Conservation (phyloP, 352 stramenopile species). For the Phytopythium mirpurense region DNA sequence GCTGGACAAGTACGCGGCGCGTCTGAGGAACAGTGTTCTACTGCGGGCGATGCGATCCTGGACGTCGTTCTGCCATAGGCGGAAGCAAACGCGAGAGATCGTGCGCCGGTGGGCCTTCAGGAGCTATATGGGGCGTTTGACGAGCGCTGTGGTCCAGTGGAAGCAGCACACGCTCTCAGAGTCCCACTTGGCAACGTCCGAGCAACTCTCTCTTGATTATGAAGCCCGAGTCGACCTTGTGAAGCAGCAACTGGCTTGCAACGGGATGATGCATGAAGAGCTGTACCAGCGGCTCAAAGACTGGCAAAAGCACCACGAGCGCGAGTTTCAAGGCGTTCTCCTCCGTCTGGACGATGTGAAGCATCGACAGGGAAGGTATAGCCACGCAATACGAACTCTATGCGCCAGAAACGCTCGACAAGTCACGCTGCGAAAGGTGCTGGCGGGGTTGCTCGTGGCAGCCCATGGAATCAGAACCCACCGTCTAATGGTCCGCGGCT, state of each 20-base stretch:
- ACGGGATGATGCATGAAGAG: slow-evolving; percentile 4
- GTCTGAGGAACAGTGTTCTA: slow-evolving; percentile 18
- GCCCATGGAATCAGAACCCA: neutral
- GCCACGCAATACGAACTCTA: neutral
- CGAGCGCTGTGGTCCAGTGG: neutral
- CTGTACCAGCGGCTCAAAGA: neutral
- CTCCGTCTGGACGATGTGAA: neutral
- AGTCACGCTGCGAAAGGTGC: neutral
- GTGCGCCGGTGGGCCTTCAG: slow-evolving; percentile 14
- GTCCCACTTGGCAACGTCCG: neutral
- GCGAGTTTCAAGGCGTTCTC: neutral
- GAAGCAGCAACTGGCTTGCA: neutral
- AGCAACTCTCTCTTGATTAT: neutral
- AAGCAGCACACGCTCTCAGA: neutral
- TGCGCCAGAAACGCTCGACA: neutral
- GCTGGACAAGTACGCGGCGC: slow-evolving; percentile 14
- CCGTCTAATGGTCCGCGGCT: neutral
- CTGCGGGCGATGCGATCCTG: slow-evolving; percentile 16
- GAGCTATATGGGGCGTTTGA: neutral
- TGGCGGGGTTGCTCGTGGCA: neutral
- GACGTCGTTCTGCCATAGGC: slow-evolving; percentile 12
- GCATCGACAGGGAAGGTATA: neutral
- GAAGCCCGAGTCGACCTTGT: neutral
- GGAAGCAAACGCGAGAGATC: slow-evolving; percentile 20
- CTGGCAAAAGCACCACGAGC: neutral